Percentiles rank a stretch among this genome's conserved stretches.
phyloP scores from a whole-genome alignment of 2,329 filamentous ascomycete species.

The Chaetomium olivaceum region DNA sequence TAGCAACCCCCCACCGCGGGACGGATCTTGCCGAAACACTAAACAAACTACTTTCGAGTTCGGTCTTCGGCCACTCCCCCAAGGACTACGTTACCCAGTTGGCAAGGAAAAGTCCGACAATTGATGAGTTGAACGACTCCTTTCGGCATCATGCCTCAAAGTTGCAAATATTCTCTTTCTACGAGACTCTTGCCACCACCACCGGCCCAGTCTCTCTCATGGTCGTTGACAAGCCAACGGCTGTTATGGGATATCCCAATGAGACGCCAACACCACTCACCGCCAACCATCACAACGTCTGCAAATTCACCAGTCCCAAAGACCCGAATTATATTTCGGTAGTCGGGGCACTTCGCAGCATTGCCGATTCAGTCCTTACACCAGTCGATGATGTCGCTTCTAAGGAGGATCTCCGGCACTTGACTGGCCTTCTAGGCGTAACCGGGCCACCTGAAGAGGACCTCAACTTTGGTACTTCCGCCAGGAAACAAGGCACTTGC shows the following conservation, averaged over 20 bases:
- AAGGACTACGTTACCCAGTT: slow-evolving; percentile 30
- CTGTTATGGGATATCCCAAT: slow-evolving; percentile 29
- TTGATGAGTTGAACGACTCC: neutral
- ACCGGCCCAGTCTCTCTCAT: neutral
- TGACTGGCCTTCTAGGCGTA: neutral
- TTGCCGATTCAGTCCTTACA: neutral
- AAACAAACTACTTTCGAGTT: slow-evolving; percentile 24
- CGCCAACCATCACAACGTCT: neutral
- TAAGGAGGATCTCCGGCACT: neutral
- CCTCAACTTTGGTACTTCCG: neutral
- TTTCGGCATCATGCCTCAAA: neutral
- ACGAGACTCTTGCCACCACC: neutral
- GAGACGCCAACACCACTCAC: slow-evolving; percentile 12
- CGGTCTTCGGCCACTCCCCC: slow-evolving; percentile 24
- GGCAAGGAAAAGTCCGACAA: neutral
- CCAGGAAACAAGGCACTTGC: neutral
- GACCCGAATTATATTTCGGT: neutral
- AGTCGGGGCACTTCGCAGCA: neutral
- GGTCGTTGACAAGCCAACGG: slow-evolving; percentile 34
- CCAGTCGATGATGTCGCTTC: neutral
- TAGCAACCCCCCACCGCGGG: slow-evolving; percentile 36
- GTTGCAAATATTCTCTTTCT: slow-evolving; percentile 1
- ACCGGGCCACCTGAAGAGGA: neutral
- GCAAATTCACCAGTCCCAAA: neutral
- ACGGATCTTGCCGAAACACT: slow-evolving; percentile 30